phyloP scores from a whole-genome alignment of 176 grass and related monocot species.

The Neostapfia colusana region DNA sequence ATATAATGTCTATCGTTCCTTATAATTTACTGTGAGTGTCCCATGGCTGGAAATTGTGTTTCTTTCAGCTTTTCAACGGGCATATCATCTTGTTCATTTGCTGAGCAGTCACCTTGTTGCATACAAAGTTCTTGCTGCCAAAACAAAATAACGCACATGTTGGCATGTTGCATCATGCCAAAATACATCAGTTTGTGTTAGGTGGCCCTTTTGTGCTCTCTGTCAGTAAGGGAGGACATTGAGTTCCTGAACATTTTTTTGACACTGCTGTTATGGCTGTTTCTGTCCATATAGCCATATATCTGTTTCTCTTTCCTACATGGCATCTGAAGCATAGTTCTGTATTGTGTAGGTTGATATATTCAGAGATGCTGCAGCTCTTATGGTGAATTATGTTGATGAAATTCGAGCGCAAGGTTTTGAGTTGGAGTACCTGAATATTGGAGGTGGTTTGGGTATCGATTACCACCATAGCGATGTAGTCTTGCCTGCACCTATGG shows the following conservation, averaged over 20 bases:
- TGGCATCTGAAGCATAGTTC: conserved; percentile 19
- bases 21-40: background rate
- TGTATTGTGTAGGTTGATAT: conserved; percentile 75
- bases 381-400: conserved; percentile 92
- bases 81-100: background rate
- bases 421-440: conserved; percentile 90
- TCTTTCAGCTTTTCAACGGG: background rate
- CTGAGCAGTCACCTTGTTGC: background rate
- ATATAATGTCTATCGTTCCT: conserved; percentile 2
- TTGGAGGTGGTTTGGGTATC: conserved; percentile 93
- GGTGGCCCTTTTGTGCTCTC: background rate
- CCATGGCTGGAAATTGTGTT: background rate
- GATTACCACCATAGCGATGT: conserved; percentile 83
- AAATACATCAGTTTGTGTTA: background rate
- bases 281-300: conserved; percentile 4
- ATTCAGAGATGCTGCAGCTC: conserved; percentile 93
- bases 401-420: conserved; percentile 94
- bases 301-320: background rate
- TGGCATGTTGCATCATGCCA: background rate
- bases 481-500: conserved; percentile 86
- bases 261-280: background rate
- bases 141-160: background rate
- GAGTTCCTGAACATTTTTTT: background rate
- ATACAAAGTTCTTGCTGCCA: background rate
- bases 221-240: conserved; percentile 3